Evolutionary conservation across 2,329 filamentous ascomycete species (phyloP), one percentile per base, ranked within the genome.

Genomic region (Clonostachys rosea): DNA sequence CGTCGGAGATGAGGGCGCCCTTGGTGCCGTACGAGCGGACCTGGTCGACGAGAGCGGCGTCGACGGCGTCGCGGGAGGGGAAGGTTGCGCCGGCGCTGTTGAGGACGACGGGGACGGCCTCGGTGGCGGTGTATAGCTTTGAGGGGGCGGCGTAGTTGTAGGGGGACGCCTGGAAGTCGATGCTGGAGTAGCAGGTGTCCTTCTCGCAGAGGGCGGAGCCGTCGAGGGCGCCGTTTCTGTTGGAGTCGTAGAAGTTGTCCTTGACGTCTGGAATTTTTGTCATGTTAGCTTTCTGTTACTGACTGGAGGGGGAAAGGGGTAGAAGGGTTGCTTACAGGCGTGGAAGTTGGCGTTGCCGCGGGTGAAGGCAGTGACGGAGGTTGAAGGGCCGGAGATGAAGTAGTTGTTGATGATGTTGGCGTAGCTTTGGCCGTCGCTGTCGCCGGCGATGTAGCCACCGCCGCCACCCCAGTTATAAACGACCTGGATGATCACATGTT

Each of bases 321-420:
- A n/a, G n/a, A n/a, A n/a, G n/a, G n/a, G n/a, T n/a, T 20, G 5
- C 61, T 52, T 50, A 65, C 63, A 79, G 14, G 70, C 76, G 39
- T 74, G 72, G 61, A 79, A 79, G 44, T 74, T 73, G 3, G 58
- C 64, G 47, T 78, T 79, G n/a, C 77, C 75, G n/a, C 75, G 68
- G 2, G 74, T 78, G 51, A 79, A 81, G 0, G 74, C 73, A 2
- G 71, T 66, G 3, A 70, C 68, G 24, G 59, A 68, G 4, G 76
- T 79, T 42, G 64, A 70, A 0, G 76, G 76, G 0, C 77, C 78
- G 3, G 70, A 71, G 49, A 81, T 75, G 59, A 79, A 81, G 58
- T 81, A 79, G 59, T 81, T 81, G 49, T 74, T 73, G 45, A 79
- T 64, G 47, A 81, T 74, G 50, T 81, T 77, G 6, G 68, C 74